Base-by-base conservation (phyloP, 2,329 filamentous ascomycete species). In the Alternaria longipes region DNA sequence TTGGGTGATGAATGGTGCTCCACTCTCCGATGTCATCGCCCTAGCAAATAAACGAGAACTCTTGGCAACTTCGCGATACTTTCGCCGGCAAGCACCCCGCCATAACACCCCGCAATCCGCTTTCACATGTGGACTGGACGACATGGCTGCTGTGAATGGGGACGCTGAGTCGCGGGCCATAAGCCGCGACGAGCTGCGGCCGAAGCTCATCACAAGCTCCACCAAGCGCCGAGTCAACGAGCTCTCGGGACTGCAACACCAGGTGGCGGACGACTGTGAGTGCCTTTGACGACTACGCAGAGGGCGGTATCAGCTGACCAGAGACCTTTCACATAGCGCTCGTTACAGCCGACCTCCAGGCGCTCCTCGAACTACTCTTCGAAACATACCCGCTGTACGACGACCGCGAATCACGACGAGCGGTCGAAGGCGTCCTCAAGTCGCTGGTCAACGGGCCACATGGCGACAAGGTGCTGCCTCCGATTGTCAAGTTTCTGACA, bases 311-410 rank as follows among this genome's bases (percentile, higher is more conserved):
- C 38, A 49, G 52, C 64, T 71, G 66, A 69, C 62, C 56, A 42
- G 45, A 51, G n/a, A 18, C 42, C 26, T 59, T 24, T n/a, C 30
- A 61, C 45, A 32, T 58, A 77, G 78, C 83, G 46, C 78, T 85
- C 54, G 80, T 74, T 42, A 63, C 73, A 32, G 67, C 78, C 40
- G 79, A 82, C 50, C 76, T 87, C 56, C 80, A 84, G 52, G 77
- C 79, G 60, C 78, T 95, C 54, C 82, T 97, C 65, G 85, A 88
- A 63, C 83, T 93, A 34, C 87, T 99, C 32, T 94, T 98, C 81
- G 88, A 89, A 76, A 97, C 94, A 53, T 93, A 97, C 75, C 87
- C 92, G 63, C 88, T 91, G 70, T 99, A 98, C 80, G 83, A 89
- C 79, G 95, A 99, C 81, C 89, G 94, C 71, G 83, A 87, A 66